Evolutionary conservation across 306 rosid species (phyloP), one percentile per base, ranked within the genome.

Genomic region (Dryas alaskensis): DNA sequence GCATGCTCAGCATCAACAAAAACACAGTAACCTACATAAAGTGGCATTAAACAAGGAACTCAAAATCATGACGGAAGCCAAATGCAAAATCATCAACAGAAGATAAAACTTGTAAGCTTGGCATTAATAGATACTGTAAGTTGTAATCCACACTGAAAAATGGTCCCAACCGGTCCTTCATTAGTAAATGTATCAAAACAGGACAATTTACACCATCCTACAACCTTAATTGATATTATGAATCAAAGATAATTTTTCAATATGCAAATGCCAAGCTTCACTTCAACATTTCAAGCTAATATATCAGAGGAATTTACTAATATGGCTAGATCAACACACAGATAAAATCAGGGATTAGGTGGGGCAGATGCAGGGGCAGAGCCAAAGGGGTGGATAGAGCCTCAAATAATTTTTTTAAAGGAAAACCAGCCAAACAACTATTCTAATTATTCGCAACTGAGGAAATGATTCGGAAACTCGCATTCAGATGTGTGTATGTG

Each of bases 1-100:
- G 98, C 97, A 76, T 91, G 98, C 74, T 91, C 98, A 19, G 98
- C 98, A 77, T 91, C 98, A 73, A 93, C 86, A 73, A 91, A 93
- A 72, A 77, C 94, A 79, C 98, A 91, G 71, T 82, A 89, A 57
- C 94, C 97, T 91, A 59, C 73, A 74, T 60, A 17, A 72, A 52
- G 58, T 47, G 50, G 73, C 69, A 80, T 40, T 25, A 69, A 76
- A 74, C 42, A 73, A 73, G 62, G 59, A 66, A 59, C 61, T 48
- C 44, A 58, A 60, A 12, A 81, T 49, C 58, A 70, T 12, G 5
- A 50, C 70, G 43, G 72, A 19, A 67, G 51, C 37, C 53, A 75
- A 57, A 43, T 44, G 47, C 76, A 52, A 69, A 39, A 13, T 65
- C 60, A 57, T 27, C 4, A 69, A 71, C 68, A 43, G 55, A 65